Conservation (phyloP, 2,329 filamentous ascomycete species). For the Fusarium mexicanum region DNA sequence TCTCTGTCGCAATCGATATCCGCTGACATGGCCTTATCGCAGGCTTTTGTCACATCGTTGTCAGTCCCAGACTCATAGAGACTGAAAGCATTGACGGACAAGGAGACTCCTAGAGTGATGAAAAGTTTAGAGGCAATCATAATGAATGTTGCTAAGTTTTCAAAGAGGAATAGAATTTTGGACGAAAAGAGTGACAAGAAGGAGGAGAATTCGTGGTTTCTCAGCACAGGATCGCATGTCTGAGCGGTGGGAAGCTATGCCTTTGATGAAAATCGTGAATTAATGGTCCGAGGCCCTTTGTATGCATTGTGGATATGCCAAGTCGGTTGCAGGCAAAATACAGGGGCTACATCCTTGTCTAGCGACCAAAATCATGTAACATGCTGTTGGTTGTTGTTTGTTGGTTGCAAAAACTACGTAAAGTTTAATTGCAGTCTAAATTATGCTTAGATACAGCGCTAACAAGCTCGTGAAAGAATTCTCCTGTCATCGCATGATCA, state of each 20-base stretch:
- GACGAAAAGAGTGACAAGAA: not conserved
- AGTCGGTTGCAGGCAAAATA: not conserved
- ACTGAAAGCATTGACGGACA: not conserved
- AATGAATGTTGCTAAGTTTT: rapidly evolving
- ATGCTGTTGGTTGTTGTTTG: not conserved
- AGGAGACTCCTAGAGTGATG: not conserved
- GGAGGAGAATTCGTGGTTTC: not conserved
- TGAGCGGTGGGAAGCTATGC: not conserved
- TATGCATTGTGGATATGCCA: not conserved
- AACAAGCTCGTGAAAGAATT: not conserved
- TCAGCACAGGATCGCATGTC: not conserved
- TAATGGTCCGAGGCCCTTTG: not conserved
- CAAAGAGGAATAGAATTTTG: not conserved
- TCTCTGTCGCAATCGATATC: not conserved
- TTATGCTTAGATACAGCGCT: not conserved
- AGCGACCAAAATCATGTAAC: not conserved
- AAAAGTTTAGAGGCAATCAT: not conserved
- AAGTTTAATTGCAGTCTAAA: not conserved
- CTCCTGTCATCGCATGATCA: not conserved
- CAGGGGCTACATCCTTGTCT: not conserved
- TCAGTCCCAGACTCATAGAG: not conserved
- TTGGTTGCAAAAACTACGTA: not conserved
- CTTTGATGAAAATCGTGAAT: not conserved
- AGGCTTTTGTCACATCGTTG: not conserved
- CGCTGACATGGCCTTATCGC: not conserved